phyloP scores from a whole-genome alignment of 805 yeast species.

The Candida silvicultrix region DNA sequence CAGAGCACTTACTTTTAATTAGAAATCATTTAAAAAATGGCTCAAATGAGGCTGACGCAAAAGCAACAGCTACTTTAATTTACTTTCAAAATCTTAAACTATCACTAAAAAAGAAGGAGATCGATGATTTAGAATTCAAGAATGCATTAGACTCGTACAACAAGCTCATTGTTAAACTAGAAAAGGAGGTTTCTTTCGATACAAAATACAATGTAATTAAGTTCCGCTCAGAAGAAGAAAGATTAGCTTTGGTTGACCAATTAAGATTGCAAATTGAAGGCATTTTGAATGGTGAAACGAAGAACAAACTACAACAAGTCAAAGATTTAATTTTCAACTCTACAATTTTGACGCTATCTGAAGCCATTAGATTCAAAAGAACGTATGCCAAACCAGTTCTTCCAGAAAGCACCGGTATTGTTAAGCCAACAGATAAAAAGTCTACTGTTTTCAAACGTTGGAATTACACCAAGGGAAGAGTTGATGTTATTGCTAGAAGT shows the following conservation, averaged over 20 bases:
- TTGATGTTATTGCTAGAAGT: conserved; percentile 49
- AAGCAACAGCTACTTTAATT: conserved; percentile 49
- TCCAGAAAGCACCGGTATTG: conserved; percentile 42
- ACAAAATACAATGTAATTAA: conserved; percentile 32
- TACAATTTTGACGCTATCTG: conserved; percentile 21
- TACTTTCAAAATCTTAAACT: conserved; percentile 35
- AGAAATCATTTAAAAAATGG: conserved; percentile 56
- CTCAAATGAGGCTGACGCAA: conserved; percentile 48
- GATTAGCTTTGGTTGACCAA: conserved; percentile 19
- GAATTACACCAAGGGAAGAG: conserved; percentile 47
- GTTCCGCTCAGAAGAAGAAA: conserved; percentile 30
- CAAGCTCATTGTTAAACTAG: conserved; percentile 31
- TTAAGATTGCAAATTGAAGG: conserved; percentile 13
- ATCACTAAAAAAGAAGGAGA: conserved; percentile 6
- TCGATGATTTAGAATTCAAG: conserved; percentile 27
- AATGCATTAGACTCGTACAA: conserved; percentile 25
- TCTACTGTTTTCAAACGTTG: conserved; percentile 49
- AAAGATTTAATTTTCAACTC: conserved; percentile 34
- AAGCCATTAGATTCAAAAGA: conserved; percentile 30
- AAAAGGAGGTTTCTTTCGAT: conserved; percentile 43
- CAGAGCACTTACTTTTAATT: conserved; percentile 47
- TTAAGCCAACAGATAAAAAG: conserved; percentile 41
- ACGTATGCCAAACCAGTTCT: conserved; percentile 48
- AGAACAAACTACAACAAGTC: not conserved
- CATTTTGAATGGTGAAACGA: conserved; percentile 12